A percentile compares a stretch with the other conserved stretches of the same genome.
Conservation (phyloP, 768 basidiomycete genomes). For the Favolaschia claudopus region DNA sequence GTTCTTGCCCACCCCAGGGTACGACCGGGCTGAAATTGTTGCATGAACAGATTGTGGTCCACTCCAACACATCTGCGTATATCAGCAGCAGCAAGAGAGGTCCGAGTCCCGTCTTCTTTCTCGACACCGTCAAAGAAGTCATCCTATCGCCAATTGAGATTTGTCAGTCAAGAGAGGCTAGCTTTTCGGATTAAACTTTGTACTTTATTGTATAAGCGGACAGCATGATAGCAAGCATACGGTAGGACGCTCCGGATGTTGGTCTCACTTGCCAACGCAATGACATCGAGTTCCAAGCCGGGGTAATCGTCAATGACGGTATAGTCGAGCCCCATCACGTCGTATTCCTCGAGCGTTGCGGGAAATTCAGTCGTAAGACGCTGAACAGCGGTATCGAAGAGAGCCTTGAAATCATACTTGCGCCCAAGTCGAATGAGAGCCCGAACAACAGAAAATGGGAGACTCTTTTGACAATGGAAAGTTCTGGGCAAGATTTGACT, state of each 20-base stretch:
- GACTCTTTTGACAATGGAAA: background rate
- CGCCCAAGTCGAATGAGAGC: slow-evolving; percentile 1
- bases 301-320: slow-evolving; percentile 4
- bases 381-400: slow-evolving; percentile 1
- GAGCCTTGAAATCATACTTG: slow-evolving; percentile 16
- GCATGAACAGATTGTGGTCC: too few species aligned
- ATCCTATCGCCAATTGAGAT: slow-evolving; percentile 4
- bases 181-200: background rate
- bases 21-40: too few species aligned
- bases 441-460: slow-evolving; percentile 3
- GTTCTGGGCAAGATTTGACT: background rate
- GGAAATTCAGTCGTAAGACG: slow-evolving; percentile 21
- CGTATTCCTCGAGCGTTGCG: slow-evolving; percentile 9
- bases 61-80: too few species aligned
- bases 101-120: too few species aligned
- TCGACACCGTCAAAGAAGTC: too few species aligned
- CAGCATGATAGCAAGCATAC: slow-evolving; percentile 13
- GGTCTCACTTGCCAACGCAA: slow-evolving; percentile 19
- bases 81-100: too few species aligned
- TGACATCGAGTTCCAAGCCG: slow-evolving; percentile 11
- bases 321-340: slow-evolving; percentile 7
- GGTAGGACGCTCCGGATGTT: slow-evolving; percentile 13
- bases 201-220: background rate
- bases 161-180: background rate
- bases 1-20: too few species aligned